phyloP scores from a whole-genome alignment of 306 rosid species.

The Cucurbita maxima region DNA sequence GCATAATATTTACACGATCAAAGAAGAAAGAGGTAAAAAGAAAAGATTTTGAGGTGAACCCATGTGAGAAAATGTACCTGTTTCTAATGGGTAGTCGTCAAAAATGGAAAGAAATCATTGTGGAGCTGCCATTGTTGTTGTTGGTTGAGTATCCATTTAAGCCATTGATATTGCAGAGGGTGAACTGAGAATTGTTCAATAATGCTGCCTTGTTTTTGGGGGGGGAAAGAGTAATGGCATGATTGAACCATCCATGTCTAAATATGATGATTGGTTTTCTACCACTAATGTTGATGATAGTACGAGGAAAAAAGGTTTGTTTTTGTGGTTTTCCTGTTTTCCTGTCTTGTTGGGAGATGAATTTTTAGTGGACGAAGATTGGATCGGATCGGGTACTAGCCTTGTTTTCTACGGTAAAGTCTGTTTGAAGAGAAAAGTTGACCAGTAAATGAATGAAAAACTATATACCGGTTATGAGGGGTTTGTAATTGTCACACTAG shows the following conservation, averaged over 20 bases:
- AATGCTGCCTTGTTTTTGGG: neutral
- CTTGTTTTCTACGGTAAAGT: no score
- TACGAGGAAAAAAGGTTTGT: neutral
- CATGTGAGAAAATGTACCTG: neutral
- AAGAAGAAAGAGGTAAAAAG: no score
- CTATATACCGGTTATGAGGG: no score
- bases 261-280: neutral
- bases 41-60: neutral
- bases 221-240: neutral
- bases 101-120: no score
- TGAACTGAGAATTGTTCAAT: neutral
- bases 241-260: neutral
- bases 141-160: neutral
- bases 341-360: neutral
- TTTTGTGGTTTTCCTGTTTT: neutral
- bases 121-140: neutral
- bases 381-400: no score
- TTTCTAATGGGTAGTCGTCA: neutral
- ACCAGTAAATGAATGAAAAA: no score
- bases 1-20: no score
- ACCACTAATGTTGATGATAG: neutral
- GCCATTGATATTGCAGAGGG: neutral
- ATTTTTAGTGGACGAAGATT: no score
- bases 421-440: no score
- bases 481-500: no score